Conservation (phyloP, 108 stramenopile species). For the Stephanodiscus minutulus region DNA sequence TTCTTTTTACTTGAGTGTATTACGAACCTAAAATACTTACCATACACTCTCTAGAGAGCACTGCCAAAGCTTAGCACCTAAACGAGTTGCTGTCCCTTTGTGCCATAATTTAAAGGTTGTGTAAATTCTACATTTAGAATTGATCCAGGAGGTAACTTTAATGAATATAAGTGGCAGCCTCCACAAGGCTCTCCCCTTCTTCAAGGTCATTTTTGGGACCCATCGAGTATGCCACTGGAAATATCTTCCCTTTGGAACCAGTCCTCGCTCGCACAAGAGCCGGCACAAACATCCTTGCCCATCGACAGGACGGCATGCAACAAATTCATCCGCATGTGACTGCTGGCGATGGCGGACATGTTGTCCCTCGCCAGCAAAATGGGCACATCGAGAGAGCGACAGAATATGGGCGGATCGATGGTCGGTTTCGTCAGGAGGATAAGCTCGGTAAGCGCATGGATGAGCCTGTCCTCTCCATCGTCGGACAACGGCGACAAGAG, state of each 20-base stretch:
- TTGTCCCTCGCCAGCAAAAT: slow-evolving; percentile 13
- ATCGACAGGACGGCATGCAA: slow-evolving; percentile 69
- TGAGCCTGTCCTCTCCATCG: slow-evolving; percentile 59
- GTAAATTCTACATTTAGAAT: no score
- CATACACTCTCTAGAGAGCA: no score
- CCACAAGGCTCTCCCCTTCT: no score
- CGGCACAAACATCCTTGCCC: slow-evolving; percentile 44
- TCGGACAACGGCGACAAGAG: slow-evolving; percentile 23
- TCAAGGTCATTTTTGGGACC: not conserved
- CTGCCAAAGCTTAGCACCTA: no score
- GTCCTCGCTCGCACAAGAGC: slow-evolving; percentile 4
- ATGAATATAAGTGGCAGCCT: no score
- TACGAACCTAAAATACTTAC: no score
- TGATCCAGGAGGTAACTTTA: no score
- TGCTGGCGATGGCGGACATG: slow-evolving; percentile 32
- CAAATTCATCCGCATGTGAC: slow-evolving; percentile 62
- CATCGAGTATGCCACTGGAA: slow-evolving; percentile 1
- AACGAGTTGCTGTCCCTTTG: no score
- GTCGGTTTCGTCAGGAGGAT: slow-evolving; percentile 54
- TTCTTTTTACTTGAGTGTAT: no score
- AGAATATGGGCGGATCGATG: slow-evolving; percentile 43
- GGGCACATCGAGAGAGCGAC: slow-evolving; percentile 56
- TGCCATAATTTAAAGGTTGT: no score
- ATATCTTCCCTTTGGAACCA: slow-evolving; percentile 6
- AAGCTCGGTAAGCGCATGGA: slow-evolving; percentile 60